Base-by-base conservation (phyloP, 257 asterid genomes). In the Coffea canephora region DNA sequence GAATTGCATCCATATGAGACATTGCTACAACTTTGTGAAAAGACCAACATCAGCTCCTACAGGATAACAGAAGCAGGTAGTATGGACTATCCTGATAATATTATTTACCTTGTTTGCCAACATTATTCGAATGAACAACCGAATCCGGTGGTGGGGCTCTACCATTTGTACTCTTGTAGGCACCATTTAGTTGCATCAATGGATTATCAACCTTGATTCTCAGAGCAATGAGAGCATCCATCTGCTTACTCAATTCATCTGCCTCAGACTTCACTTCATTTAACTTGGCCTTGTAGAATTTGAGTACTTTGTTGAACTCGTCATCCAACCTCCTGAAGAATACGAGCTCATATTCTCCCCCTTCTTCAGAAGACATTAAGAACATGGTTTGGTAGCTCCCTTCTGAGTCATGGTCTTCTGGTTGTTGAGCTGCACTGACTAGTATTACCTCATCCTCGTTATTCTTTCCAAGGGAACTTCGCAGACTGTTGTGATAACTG, bases 141-240 rank as follows among this genome's bases (percentile, higher is more conserved):
- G 93, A 78, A 10, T 89, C 88, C 11, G 94, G 91, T 23, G 84
- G n/a, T 0, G 54, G 55, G 25, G 83, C 14, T 59, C 6, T 71
- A 78, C 41, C 67, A 36, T 77, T 72, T 15, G 11, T 74, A 6
- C 45, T 78, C 54, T 69, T 36, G n/a, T 1, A 1, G n/a, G 49
- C 19, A 76, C 54, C 61, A 7, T 54, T 81, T 13, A 83, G 78
- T 5, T 70, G 89, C 12, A 77, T 75, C 59, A 69, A 57, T 8
- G 96, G 96, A 46, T 83, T 82, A 54, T 90, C 91, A 2, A 94
- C 95, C 61, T 15, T 84, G 46, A 91, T 75, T 82, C 96, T 85
- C 79, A 94, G 79, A 76, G 97, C 98, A 79, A 94, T 90, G 3
- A 94, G 91, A 23, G 94, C 95, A 81, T 94, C 96, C 97, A 94